phyloP scores from a whole-genome alignment of 2,329 filamentous ascomycete genomes.

The Ophiosphaerella narmari region DNA sequence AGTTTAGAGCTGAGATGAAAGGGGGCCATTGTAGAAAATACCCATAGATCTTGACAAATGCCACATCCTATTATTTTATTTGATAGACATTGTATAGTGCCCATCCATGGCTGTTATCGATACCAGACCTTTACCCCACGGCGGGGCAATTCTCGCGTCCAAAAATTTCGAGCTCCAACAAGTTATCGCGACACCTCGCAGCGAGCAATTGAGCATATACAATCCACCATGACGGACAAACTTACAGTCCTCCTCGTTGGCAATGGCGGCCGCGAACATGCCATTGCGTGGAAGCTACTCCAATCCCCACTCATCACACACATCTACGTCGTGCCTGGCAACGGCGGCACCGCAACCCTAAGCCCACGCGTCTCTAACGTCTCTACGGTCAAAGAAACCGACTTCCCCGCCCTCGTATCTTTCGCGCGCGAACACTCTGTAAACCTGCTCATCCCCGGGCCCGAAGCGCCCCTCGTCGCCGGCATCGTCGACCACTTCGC shows the following conservation, averaged over 20 bases:
- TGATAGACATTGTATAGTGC: no score
- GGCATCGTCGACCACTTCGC: slow-evolving; percentile 86
- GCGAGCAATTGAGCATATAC: not conserved
- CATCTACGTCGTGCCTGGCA: slow-evolving; percentile 74
- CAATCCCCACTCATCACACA: slow-evolving; percentile 78
- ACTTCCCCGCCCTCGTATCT: slow-evolving; percentile 76
- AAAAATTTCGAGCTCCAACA: slow-evolving; percentile 17
- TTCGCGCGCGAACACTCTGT: slow-evolving; percentile 75
- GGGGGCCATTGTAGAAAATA: not conserved
- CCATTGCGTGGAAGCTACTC: slow-evolving; percentile 89
- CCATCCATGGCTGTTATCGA: not conserved
- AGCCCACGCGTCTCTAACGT: slow-evolving; percentile 66
- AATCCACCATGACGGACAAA: slow-evolving; percentile 29
- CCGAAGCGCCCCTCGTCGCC: slow-evolving; percentile 90
- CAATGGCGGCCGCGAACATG: slow-evolving; percentile 93
- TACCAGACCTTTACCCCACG: slow-evolving; percentile 24
- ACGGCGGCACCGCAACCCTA: slow-evolving; percentile 73
- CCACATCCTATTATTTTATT: not conserved
- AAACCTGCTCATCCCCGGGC: slow-evolving; percentile 86
- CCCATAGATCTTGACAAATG: slow-evolving; percentile 3
- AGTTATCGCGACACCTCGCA: not conserved
- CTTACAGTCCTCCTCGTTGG: slow-evolving; percentile 76
- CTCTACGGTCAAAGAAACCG: slow-evolving; percentile 68
- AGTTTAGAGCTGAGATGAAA: not conserved
- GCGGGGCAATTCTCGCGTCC: slow-evolving; percentile 16